Percentiles rank a stretch among this genome's conserved stretches.
Evolutionary conservation across 257 asterid species (phyloP).

Genomic region (Forsythia suspensa): DNA sequence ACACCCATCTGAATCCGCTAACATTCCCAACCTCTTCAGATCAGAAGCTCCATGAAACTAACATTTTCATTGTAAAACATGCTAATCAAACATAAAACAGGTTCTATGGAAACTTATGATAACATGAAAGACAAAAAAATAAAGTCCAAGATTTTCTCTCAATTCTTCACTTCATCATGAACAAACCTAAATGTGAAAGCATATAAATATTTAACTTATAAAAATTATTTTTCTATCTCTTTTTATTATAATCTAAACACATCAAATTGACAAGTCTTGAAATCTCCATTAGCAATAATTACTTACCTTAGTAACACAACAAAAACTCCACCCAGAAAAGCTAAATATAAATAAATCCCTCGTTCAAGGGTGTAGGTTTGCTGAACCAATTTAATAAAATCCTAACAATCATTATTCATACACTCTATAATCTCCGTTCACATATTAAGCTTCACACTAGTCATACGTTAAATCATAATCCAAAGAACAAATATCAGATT

Average conservation of each 20-base stretch:
- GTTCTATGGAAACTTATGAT: background rate
- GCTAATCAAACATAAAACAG: background rate
- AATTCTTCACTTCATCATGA: background rate
- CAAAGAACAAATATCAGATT: too few species aligned
- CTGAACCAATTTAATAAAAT: background rate
- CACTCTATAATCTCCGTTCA: background rate
- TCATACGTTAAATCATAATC: background rate
- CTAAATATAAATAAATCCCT: background rate
- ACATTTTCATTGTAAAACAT: background rate
- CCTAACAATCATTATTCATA: background rate
- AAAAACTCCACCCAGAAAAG: background rate
- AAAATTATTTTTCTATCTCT: background rate
- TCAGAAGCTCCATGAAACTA: background rate
- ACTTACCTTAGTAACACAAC: background rate
- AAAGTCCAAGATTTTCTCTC: background rate
- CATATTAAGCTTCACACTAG: background rate
- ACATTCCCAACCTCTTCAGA: background rate
- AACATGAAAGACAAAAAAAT: background rate
- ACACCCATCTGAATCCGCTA: background rate
- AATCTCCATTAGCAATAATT: background rate
- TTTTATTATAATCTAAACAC: background rate
- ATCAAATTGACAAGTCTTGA: background rate
- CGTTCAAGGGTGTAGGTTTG: background rate
- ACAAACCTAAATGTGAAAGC: background rate
- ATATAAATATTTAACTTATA: background rate